Evolutionary conservation across 345 rosid species (phyloP).

Genomic region (Stellera chamaejasme): DNA sequence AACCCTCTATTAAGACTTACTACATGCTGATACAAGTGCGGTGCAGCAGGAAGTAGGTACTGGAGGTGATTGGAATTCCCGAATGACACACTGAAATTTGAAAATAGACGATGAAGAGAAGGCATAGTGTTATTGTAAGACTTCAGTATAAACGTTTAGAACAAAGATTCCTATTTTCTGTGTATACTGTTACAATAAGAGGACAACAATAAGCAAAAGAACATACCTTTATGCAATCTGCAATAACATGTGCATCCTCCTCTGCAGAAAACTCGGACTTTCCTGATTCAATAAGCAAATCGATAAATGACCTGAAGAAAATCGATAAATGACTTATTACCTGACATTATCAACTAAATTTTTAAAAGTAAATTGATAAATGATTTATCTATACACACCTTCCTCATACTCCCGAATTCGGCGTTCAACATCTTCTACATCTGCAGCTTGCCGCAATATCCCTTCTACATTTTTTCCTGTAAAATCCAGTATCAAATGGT

Average conservation of each 20-base stretch:
- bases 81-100: no score
- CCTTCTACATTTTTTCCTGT: slow-evolving; percentile 91
- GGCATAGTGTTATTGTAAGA: no score
- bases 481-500: slow-evolving; percentile 16
- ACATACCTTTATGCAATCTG: slow-evolving; percentile 87
- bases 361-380: slow-evolving; percentile 4
- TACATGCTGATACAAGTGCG: no score
- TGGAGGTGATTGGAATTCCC: no score
- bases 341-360: no score
- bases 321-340: no score
- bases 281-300: slow-evolving; percentile 41
- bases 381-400: slow-evolving; percentile 40
- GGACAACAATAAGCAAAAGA: not conserved
- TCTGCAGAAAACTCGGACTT: slow-evolving; percentile 52
- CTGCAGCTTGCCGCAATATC: slow-evolving; percentile 97
- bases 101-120: no score
- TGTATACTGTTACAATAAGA: no score
- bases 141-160: no score
- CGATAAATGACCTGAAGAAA: not conserved
- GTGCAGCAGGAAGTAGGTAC: no score
- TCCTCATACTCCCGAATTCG: slow-evolving; percentile 89
- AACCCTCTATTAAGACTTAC: no score
- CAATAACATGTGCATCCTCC: slow-evolving; percentile 93
- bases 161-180: no score
- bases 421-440: slow-evolving; percentile 87